phyloP scores from a whole-genome alignment of 176 grass and related monocot genomes.

The Triticum turgidum region DNA sequence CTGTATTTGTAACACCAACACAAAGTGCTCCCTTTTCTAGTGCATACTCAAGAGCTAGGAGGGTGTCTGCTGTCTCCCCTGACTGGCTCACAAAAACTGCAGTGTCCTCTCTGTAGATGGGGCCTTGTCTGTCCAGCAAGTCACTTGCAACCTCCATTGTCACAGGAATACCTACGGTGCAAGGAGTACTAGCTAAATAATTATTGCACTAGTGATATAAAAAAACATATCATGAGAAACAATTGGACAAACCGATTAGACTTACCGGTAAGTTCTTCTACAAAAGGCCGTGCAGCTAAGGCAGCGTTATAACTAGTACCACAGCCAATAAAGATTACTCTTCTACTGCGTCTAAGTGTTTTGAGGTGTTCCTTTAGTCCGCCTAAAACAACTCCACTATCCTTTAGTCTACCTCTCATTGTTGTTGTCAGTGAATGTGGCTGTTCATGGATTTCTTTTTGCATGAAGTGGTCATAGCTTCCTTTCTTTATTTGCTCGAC shows the following conservation, averaged over 20 bases:
- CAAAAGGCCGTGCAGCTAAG: constrained; percentile 77
- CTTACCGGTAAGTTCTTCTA: constrained; percentile 87
- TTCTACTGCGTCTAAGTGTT: constrained; percentile 81
- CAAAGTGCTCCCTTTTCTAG: constrained; percentile 78
- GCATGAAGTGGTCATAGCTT: constrained; percentile 91
- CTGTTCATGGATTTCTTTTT: constrained; percentile 97
- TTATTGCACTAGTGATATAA: background rate
- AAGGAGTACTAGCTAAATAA: background rate
- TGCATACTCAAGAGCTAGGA: constrained; percentile 90
- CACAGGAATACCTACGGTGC: constrained; percentile 69
- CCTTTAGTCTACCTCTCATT: constrained; percentile 92
- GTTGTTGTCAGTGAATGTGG: constrained; percentile 85
- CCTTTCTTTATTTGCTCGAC: constrained; percentile 98
- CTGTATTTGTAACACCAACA: constrained; percentile 93
- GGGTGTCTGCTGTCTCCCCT: constrained; percentile 95
- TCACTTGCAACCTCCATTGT: constrained; percentile 92
- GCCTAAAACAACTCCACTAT: constrained; percentile 73
- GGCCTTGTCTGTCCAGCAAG: constrained; percentile 79
- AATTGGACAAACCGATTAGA: background rate
- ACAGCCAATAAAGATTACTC: constrained; percentile 87
- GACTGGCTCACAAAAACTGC: constrained; percentile 96
- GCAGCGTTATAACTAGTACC: constrained; percentile 96
- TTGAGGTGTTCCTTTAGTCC: constrained; percentile 84
- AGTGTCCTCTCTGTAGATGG: constrained; percentile 83
- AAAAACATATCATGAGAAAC: background rate